Evolutionary conservation across 2,329 filamentous ascomycete genomes (phyloP), one percentile per base, ranked within the genome.

Genomic region (Mollisia scopiformis): DNA sequence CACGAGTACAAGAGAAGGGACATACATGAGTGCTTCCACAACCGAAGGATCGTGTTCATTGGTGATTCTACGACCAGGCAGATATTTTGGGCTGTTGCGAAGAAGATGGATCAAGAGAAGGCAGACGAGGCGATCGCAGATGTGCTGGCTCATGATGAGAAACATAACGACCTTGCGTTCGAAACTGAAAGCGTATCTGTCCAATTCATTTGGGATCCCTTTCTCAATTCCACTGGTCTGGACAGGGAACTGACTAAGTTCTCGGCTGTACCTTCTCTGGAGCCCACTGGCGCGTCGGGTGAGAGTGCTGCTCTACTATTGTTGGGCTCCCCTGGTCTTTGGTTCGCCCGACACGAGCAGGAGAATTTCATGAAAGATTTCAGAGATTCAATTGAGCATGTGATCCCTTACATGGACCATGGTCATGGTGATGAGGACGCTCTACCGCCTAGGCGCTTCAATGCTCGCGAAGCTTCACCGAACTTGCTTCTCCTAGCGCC

Each of bases 201-300:
- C 27, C 75, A 83, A 50, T 88, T 87, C 63, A 71, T 87, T 11
- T 89, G 85, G 84, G 86, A 89, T 71, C 86, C 87, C 0, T 87
- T 78, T 74, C 75, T 88, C 25, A 84, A 88, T 70, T 78, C 80
- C 28, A 78, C 80, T 0, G 67, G 68, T 8, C 67, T 83, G 28
- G 69, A 76, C 25, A 68, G 74, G 14, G 77, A 81, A 51, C 66
- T 86, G 43, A 68, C 72, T 28, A 68, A 69, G 2, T 81, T 78
- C 63, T 71, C 68, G 30, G 62, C 69, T 49, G 67, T 63, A 54
- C 57, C 64, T 30, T 35, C 41, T 21, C 50, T 64, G 50, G 63
- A 59, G 6, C 52, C 63, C 16, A 63, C 41, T 16, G 62, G 68
- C 21, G 68, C 66, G 19, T 60, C 64, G 19, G 67, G 71, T 11